phyloP scores from a whole-genome alignment of 371 early-diverging fungal species.

The Mortierella sp. region DNA sequence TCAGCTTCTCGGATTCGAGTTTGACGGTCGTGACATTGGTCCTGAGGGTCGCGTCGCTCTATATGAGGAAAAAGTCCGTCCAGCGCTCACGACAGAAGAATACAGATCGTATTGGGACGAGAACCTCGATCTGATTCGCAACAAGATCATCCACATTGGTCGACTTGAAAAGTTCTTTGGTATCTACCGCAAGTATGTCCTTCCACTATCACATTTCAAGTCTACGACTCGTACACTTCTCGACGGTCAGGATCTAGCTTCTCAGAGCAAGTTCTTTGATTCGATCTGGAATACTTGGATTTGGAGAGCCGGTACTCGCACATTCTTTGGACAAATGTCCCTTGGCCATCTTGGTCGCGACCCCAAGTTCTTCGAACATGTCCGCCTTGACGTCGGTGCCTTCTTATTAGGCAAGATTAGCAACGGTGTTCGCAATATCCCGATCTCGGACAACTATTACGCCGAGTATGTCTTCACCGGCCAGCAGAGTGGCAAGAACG shows the following conservation, averaged over 20 bases:
- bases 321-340: constrained; percentile 54
- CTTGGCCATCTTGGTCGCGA: constrained; percentile 51
- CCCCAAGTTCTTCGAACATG: constrained; percentile 54
- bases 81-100: constrained; percentile 30
- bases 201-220: constrained; percentile 38
- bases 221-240: constrained; percentile 34
- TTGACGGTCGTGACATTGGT: constrained; percentile 40
- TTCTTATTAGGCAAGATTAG: constrained; percentile 46
- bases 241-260: constrained; percentile 17
- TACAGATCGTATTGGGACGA: constrained; percentile 50
- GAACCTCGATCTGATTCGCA: constrained; percentile 44
- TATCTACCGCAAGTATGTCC: constrained; percentile 44
- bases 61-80: constrained; percentile 46
- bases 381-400: constrained; percentile 50
- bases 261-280: constrained; percentile 45
- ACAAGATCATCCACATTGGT: constrained; percentile 52
- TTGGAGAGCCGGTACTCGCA: constrained; percentile 39
- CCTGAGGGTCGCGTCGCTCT: constrained; percentile 47
- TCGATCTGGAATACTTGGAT: constrained; percentile 46
- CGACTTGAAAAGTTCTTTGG: constrained; percentile 51
- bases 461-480: constrained; percentile 54
- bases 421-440: constrained; percentile 52
- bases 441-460: constrained; percentile 52
- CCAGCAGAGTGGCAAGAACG: constrained; percentile 41
- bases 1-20: constrained; percentile 50